Evolutionary conservation across 108 stramenopile genomes (phyloP), one percentile per base, ranked within the genome.

Genomic region (Fragilariopsis cylindrus): DNA sequence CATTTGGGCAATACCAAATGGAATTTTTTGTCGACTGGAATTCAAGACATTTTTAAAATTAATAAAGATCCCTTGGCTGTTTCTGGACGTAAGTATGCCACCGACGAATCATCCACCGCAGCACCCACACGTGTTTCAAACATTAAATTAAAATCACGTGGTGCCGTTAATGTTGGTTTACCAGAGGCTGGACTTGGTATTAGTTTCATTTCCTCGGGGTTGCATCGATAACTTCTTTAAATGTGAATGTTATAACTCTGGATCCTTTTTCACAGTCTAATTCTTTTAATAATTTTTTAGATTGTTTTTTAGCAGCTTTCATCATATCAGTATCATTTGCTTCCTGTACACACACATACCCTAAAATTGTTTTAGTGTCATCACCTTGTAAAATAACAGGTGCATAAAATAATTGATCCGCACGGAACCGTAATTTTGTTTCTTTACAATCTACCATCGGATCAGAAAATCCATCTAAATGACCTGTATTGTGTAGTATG

Each of bases 21-120:
- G 97, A 58, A 99, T 79, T 78, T 95, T 94, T 71, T 82, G 81
- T 7, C 97, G 85, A 18, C 86, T 81, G 12, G 93, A 84, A 5
- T 80, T 81, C 47, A 90, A 73, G 4, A 92, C 95, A 78, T 97
- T 97, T 78, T 94, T 94, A 80, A 97, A 98, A 73, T 98, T 97
- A 72, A 96, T 87, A 81, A 98, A 98, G 57, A 97, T 97, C 16
- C 98, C 99, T 80, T 99, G 99, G 99, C 99, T 9, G 99, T 99
- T 86, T 99, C 99, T 4, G 99, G 98, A 40, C 99, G 83, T 45
- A 99, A 81, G 81, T 97, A 99, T 1, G 97, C 98, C 12, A 84
- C 72, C 6, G 92, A 83, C 13, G 88, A 73, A 12, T 50, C 87
- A 74, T 97, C 97, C 30, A 78, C 77, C 76, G 92, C 75, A 21